A percentile compares a stretch with the other conserved stretches of the same genome.
Evolutionary conservation across 108 stramenopile species (phyloP).

Genomic region (Skeletonema tropicum): DNA sequence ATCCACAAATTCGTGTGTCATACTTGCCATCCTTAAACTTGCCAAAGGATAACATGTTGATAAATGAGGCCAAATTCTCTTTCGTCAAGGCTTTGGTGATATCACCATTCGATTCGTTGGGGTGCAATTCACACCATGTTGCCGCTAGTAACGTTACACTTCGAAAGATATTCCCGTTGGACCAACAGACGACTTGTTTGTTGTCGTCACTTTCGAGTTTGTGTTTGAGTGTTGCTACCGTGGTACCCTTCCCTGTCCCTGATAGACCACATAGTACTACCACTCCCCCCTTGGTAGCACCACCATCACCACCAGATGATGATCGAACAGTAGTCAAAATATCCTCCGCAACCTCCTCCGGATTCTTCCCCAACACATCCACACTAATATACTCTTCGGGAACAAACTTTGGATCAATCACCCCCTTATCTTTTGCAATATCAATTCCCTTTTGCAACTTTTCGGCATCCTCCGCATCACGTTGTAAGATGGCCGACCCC

Average conservation of each 20-base stretch:
- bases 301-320: neutral
- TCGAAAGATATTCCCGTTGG: constrained; percentile 90
- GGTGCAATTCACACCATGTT: constrained; percentile 83
- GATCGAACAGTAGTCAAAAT: constrained; percentile 47
- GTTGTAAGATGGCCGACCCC: constrained; percentile 62
- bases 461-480: constrained; percentile 79
- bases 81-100: constrained; percentile 67
- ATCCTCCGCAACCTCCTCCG: constrained; percentile 68
- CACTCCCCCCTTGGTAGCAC: constrained; percentile 54
- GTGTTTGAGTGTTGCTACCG: constrained; percentile 67
- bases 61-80: constrained; percentile 72
- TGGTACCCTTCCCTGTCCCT: constrained; percentile 92
- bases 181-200: constrained; percentile 81
- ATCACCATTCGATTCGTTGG: constrained; percentile 48
- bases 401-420: constrained; percentile 76
- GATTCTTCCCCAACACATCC: constrained; percentile 88
- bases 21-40: constrained; percentile 68
- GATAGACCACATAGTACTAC: constrained; percentile 83
- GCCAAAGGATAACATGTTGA: constrained; percentile 82
- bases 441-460: constrained; percentile 82
- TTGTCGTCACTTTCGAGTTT: constrained; percentile 61
- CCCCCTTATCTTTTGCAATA: constrained; percentile 82
- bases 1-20: constrained; percentile 76
- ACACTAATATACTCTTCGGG: constrained; percentile 76
- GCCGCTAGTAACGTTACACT: constrained; percentile 81